These are phyloP conservation scores for Mycena kentingensis DNA, from an alignment of 768 basidiomycete species.

Conservation along the genomic window DNA sequence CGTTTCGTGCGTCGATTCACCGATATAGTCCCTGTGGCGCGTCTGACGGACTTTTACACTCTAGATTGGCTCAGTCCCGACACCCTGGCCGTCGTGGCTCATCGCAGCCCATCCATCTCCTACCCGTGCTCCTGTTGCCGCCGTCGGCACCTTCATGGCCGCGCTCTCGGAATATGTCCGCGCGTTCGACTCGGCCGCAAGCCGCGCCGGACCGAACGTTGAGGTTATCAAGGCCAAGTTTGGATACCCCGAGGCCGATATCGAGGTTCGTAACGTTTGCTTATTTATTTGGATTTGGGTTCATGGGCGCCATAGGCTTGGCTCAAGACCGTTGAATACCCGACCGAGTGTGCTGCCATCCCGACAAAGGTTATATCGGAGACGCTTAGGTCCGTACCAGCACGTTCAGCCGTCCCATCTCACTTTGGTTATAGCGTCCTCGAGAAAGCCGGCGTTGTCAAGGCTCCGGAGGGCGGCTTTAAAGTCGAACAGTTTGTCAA, in stretches of 20 bases:
- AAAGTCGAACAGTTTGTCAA: conserved; percentile 60
- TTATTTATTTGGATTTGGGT: not conserved
- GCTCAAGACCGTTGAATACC: conserved; percentile 80
- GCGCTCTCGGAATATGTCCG: conserved; percentile 66
- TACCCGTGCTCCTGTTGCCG: conserved; percentile 52
- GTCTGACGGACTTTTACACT: not conserved
- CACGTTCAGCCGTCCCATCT: not conserved
- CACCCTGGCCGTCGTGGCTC: conserved; percentile 97
- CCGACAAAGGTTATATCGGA: conserved; percentile 64
- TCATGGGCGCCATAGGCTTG: conserved; percentile 66
- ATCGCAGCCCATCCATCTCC: conserved; percentile 80
- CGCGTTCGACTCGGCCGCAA: conserved; percentile 61
- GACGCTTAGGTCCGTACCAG: conserved; percentile 61
- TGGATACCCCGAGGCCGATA: conserved; percentile 80
- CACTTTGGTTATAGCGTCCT: conserved; percentile 52
- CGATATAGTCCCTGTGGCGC: not conserved
- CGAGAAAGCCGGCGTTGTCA: conserved; percentile 75
- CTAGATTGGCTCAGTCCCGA: conserved; percentile 82
- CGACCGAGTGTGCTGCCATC: conserved; percentile 63
- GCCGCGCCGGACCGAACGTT: conserved; percentile 59
- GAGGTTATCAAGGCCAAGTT: conserved; percentile 79
- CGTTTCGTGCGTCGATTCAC: conserved; percentile 66
- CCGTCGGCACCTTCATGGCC: conserved; percentile 61
- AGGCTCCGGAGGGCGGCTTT: conserved; percentile 55
- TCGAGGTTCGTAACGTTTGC: conserved; percentile 49